Evolutionary conservation across 2,329 filamentous ascomycete species (phyloP).

Genomic region (Nothomitra cinnamomea): DNA sequence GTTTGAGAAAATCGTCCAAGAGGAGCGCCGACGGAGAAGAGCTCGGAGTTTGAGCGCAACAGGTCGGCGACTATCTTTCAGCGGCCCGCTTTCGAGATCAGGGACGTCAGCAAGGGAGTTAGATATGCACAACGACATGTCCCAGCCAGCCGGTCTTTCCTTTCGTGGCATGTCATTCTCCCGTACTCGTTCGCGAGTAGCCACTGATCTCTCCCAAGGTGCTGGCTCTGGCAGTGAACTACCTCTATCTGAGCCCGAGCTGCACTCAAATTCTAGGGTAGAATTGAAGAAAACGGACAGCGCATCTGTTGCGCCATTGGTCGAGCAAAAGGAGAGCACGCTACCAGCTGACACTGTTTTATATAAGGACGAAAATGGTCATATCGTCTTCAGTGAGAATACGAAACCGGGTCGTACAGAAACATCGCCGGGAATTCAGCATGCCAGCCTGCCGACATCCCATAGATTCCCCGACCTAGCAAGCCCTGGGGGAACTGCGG

Average conservation of each 20-base stretch:
- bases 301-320: neutral
- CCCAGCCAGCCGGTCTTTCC: neutral
- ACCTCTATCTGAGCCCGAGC: neutral
- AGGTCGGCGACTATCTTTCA: neutral
- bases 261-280: neutral
- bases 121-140: neutral
- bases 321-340: neutral
- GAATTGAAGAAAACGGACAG: neutral
- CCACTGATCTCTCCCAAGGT: neutral
- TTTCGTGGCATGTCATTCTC: neutral
- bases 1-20: conserved; percentile 17
- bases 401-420: neutral
- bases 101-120: neutral
- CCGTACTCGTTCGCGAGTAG: neutral
- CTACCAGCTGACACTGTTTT: neutral
- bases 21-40: conserved; percentile 10
- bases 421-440: neutral
- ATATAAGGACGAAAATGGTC: neutral
- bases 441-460: neutral
- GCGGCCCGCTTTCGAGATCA: neutral
- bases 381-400: neutral
- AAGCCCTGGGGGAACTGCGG: neutral
- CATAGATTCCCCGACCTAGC: neutral
- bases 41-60: conserved; percentile 3
- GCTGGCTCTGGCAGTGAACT: neutral